Evolutionary conservation across 129 eudicot species (phyloP), one percentile per base, ranked within the genome.

Genomic region (Artemisia annua): DNA sequence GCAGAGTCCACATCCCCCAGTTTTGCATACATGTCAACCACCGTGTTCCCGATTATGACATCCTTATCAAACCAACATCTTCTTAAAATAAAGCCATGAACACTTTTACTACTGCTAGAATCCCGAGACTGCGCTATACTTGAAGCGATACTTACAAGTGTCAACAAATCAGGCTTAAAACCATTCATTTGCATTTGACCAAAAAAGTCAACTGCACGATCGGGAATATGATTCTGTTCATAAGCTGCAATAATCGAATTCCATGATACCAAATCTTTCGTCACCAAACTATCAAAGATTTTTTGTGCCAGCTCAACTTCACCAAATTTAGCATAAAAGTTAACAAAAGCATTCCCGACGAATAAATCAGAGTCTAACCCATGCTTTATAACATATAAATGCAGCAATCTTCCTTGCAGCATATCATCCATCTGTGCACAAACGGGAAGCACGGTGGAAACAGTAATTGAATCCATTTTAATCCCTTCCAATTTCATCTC

Each of bases 21-120:
- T 81, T 92, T 92, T 13, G 98, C 94, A 74, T 89, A 92, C 98
- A 92, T 89, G 79, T 92, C 96, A 49, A 92, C 84, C 59, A 89
- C 82, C 1, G 91, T 91, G 69, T 92, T 92, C 52, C 91, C 96
- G 16, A 87, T 49, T 12, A 84, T 75, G 2, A 80, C 78, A 50
- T 87, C 86, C 35, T 83, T 78, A 7, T 26, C 59, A 75, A 89
- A 80, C 91, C 96, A 92, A 74, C 61, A 80, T 81, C 89, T 89
- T 80, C 91, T 85, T 16, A 78, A 14, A 20, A 87, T 39, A 32
- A 81, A 87, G 26, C 89, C 91, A 65, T 92, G 98, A 11, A 92
- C 71, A 57, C 85, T 75, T 73, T 72, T 82, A 57, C 94, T 71
- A 48, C 75, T 67, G 69, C 32, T 77, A 58, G 51, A 46, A 78